Evolutionary conservation across 1,284 basidiomycete genomes (phyloP).

Genomic region (Inonotus hispidus): DNA sequence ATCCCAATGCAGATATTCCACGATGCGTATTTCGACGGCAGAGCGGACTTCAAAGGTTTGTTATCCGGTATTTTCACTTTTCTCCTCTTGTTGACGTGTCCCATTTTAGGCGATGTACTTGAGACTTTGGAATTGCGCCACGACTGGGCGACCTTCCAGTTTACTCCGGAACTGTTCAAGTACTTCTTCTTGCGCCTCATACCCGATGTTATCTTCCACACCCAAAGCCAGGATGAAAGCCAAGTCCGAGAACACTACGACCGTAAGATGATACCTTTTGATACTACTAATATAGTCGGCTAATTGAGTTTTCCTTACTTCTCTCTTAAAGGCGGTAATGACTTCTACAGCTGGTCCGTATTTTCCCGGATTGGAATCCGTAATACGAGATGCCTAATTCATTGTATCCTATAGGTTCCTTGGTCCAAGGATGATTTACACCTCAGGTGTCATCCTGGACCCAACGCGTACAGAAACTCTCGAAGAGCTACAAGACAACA

Average conservation of each 20-base stretch:
- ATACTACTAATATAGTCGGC: conserved; percentile 19
- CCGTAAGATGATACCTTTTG: conserved; percentile 45
- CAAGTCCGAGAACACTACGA: conserved; percentile 98
- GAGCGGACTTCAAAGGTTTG: conserved; percentile 91
- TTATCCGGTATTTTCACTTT: conserved; percentile 13
- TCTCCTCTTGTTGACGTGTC: conserved; percentile 14
- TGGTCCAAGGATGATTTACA: conserved; percentile 96
- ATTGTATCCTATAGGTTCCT: conserved; percentile 60
- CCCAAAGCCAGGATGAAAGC: conserved; percentile 87
- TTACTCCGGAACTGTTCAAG: conserved; percentile 87
- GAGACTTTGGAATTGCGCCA: conserved; percentile 92
- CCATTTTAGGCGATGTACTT: conserved; percentile 74
- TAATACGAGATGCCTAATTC: not conserved
- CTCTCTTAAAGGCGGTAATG: conserved; percentile 70
- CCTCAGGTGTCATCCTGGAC: conserved; percentile 84
- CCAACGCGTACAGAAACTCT: conserved; percentile 77
- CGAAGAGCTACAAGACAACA: conserved; percentile 98
- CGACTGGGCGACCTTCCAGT: conserved; percentile 91
- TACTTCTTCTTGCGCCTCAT: conserved; percentile 87
- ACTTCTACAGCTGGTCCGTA: conserved; percentile 83
- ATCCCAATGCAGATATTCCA: conserved; percentile 98
- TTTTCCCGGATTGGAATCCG: not conserved
- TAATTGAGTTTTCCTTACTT: conserved; percentile 12
- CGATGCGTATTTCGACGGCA: conserved; percentile 96
- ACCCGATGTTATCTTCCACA: conserved; percentile 92